Evolutionary conservation across 805 yeast genomes (phyloP).

Genomic region (Osmozyma mogii): DNA sequence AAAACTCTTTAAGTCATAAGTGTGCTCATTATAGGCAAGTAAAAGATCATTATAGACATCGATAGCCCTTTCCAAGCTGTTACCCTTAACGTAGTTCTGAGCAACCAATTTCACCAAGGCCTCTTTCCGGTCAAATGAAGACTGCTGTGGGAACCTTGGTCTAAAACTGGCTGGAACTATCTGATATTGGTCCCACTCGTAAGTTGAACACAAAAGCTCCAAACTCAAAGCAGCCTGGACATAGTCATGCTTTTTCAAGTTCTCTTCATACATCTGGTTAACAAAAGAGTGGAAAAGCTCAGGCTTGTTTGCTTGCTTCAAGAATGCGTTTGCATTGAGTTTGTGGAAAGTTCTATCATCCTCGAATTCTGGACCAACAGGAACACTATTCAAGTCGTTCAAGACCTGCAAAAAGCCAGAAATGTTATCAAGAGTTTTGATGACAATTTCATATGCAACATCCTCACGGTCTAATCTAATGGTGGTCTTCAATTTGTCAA

Average conservation of each 20-base stretch:
- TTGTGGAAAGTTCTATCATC: conserved; percentile 80
- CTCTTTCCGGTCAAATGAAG: conserved; percentile 76
- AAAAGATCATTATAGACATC: conserved; percentile 71
- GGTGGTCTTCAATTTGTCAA: conserved; percentile 40
- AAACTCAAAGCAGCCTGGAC: conserved; percentile 81
- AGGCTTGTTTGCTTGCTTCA: conserved; percentile 71
- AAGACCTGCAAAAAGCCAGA: conserved; percentile 57
- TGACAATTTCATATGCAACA: conserved; percentile 46
- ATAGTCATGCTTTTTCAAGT: conserved; percentile 49
- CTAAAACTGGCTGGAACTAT: conserved; percentile 47
- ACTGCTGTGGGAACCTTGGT: conserved; percentile 74
- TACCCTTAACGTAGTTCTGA: conserved; percentile 58
- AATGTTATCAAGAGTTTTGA: conserved; percentile 45
- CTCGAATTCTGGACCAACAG: conserved; percentile 75
- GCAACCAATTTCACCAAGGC: conserved; percentile 64
- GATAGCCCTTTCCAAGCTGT: conserved; percentile 71
- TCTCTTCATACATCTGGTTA: conserved; percentile 62
- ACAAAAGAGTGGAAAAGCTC: conserved; percentile 76
- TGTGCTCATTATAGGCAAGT: conserved; percentile 61
- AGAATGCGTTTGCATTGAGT: conserved; percentile 65
- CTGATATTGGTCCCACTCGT: conserved; percentile 60
- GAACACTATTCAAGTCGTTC: conserved; percentile 64
- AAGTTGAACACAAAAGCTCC: conserved; percentile 69
- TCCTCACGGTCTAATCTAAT: conserved; percentile 56
- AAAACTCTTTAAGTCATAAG: conserved; percentile 70